Base-by-base conservation (phyloP, 2,329 filamentous ascomycete species). In the Fusarium sambucinum region DNA sequence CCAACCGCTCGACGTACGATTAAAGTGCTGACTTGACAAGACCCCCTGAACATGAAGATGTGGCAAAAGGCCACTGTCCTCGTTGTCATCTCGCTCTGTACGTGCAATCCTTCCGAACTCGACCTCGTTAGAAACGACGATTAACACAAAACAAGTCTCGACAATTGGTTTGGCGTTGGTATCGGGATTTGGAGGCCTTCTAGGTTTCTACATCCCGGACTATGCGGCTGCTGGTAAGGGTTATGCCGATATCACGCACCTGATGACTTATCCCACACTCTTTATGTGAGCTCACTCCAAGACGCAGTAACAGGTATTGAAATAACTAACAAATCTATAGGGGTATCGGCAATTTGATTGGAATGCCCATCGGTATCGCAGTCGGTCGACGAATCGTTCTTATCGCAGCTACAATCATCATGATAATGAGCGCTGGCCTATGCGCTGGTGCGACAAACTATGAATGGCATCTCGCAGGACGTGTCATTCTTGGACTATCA, bases 41-140 rank as follows among this genome's bases (percentile, higher is more conserved):
- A 71, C 55, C 69, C 69, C 2, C 48, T 71, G 47, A 71, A 71
- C 51, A 70, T 71, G 69, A 67, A 54, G 46, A 71, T 65, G 66
- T 71, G 69, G 69, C 69, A 71, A 44, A 71, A 71, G 54, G 52
- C 50, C 13, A 45, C 52, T 7, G 66, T 70, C 14, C 56, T 71
- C 9, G 40, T 71, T 11, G 53, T 69, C 12, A 71, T 71, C 32
- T 71, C 69, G 3, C 59, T 70, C 4, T 71, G 59, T 63, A 56
- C 10, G 59, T 63, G 3, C 6, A 41, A n/a, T 6, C 2, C 8
- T n/a, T 5, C 11, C 10, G 14, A 19, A 4, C 12, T 13, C 13
- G 1, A 4, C 14, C 1, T 4, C 33, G 2, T 12, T 12, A 2
- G 12, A 2, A 7, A 3, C 21, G 8, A 10, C 11, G 41, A 33